Evolutionary conservation across 164 flowering plant genomes (phyloP).

Genomic region (Taxillus chinensis): DNA sequence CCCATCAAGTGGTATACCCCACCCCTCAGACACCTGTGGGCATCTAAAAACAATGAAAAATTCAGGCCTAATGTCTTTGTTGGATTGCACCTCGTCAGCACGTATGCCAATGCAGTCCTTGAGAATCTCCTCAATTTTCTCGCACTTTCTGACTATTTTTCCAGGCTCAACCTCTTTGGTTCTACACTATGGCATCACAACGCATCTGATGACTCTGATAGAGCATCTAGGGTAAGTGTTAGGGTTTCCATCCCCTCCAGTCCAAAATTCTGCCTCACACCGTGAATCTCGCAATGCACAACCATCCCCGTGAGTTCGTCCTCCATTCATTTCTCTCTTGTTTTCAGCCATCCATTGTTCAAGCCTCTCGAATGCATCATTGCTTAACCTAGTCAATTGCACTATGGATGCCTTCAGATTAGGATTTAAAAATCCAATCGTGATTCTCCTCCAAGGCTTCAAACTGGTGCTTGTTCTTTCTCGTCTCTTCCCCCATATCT

Average conservation of each 20-base stretch:
- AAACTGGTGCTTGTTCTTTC: too few relatives aligned
- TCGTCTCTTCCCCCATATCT: too few relatives aligned
- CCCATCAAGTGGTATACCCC: conserved; percentile 35
- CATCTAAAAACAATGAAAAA: conserved; percentile 37
- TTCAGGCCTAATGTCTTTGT: conserved; percentile 59
- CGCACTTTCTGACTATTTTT: conserved; percentile 64
- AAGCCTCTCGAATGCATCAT: too few relatives aligned
- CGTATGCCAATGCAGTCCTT: conserved; percentile 71
- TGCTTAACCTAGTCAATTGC: too few relatives aligned
- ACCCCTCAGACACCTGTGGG: conserved; percentile 21
- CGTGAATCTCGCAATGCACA: too few relatives aligned
- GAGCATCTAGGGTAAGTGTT: conserved; percentile 21
- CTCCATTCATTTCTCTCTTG: too few relatives aligned
- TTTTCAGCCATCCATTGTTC: too few relatives aligned
- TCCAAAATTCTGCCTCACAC: not conserved
- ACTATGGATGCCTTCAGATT: too few relatives aligned
- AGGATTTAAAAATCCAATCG: too few relatives aligned
- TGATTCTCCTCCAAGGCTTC: too few relatives aligned
- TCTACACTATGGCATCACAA: conserved; percentile 31
- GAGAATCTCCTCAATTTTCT: conserved; percentile 67
- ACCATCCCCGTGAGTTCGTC: too few relatives aligned
- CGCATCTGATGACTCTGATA: conserved; percentile 47
- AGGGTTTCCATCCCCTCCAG: conserved; percentile 7
- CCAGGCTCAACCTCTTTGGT: conserved; percentile 89
- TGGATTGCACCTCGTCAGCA: conserved; percentile 63